Percentiles rank a stretch among this genome's conserved stretches.
These are phyloP conservation scores for Coffea canephora DNA, from an alignment of 257 asterid species.

Conservation along the genomic window DNA sequence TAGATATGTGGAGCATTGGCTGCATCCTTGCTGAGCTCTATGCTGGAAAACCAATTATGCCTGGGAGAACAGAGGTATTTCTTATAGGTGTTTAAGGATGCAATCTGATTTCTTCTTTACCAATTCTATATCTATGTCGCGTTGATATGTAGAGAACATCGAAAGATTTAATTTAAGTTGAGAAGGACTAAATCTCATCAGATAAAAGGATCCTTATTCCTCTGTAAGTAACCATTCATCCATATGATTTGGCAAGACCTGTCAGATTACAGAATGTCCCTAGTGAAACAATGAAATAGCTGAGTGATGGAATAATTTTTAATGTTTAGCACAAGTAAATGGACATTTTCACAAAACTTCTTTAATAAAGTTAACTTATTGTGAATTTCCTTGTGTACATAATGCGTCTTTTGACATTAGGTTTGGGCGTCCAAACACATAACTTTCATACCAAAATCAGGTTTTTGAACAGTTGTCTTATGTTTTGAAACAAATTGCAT, in stretches of 20 bases:
- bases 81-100: not conserved
- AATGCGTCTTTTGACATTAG: not conserved
- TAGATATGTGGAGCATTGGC: constrained; percentile 91
- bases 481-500: not conserved
- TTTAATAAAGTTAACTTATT: too few relatives aligned
- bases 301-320: not conserved
- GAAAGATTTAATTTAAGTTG: not conserved
- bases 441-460: not conserved
- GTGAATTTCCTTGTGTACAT: not conserved
- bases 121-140: not conserved
- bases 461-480: not conserved
- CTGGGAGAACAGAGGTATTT: constrained; percentile 94
- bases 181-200: not conserved
- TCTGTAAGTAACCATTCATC: too few relatives aligned
- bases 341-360: too few relatives aligned
- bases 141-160: not conserved
- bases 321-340: not conserved
- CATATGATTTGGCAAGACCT: not conserved
- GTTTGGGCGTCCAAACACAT: not conserved
- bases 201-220: not conserved
- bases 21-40: constrained; percentile 89
- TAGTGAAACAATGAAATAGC: not conserved
- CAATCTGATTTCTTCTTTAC: not conserved
- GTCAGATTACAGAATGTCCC: not conserved
- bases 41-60: constrained; percentile 86